phyloP scores from a whole-genome alignment of 441 rosid species.

The Aquilaria agallochum region DNA sequence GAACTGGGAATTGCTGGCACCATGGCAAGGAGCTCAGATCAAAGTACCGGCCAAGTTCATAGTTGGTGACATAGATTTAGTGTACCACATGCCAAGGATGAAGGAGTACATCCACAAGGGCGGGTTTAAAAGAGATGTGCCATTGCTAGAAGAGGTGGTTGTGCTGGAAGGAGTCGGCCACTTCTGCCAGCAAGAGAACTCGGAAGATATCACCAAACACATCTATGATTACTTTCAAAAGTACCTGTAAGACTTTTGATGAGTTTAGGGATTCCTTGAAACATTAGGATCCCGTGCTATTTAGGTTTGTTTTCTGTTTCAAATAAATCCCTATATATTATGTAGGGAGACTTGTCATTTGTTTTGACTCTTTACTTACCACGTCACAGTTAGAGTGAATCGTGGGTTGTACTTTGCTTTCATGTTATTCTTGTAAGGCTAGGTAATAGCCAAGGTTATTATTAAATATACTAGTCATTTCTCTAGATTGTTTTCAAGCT shows the following conservation, averaged over 20 bases:
- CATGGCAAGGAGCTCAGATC: background rate
- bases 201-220: background rate
- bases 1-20: slow-evolving; percentile 5
- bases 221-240: slow-evolving; percentile 8
- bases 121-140: slow-evolving; percentile 12
- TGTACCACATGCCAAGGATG: background rate
- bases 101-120: slow-evolving; percentile 9
- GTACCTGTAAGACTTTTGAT: background rate
- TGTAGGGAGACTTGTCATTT: too few relatives aligned
- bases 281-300: too few relatives aligned
- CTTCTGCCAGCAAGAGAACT: slow-evolving; percentile 9
- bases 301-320: too few relatives aligned
- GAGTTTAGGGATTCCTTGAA: too few relatives aligned
- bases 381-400: too few relatives aligned
- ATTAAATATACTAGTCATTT: too few relatives aligned
- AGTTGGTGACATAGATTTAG: background rate
- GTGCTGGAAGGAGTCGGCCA: slow-evolving; percentile 16
- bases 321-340: too few relatives aligned
- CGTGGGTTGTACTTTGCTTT: too few relatives aligned
- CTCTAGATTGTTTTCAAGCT: too few relatives aligned
- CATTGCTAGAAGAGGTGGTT: slow-evolving; percentile 9
- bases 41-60: slow-evolving; percentile 8
- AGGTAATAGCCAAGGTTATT: too few relatives aligned
- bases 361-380: too few relatives aligned
- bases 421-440: too few relatives aligned